Evolutionary conservation across 23 red algal genomes (phyloP), one percentile per base, ranked within the genome.

Genomic region (Gracilariopsis chorda): DNA sequence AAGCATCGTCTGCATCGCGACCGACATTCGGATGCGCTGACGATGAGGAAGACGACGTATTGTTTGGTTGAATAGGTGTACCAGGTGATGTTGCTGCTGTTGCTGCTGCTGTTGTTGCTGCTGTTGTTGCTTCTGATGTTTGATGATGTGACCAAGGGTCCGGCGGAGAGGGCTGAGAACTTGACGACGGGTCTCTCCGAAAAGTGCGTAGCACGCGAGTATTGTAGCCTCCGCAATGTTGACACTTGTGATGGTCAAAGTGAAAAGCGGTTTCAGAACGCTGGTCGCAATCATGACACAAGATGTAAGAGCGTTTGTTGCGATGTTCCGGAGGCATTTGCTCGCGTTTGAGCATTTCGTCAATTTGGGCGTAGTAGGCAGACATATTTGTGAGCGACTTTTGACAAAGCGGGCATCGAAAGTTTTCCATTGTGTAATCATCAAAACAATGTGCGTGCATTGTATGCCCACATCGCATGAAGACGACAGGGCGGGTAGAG

Each of bases 381-480:
- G 61, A 82, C 97, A 99, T 99, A 80, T 99, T 92, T 27, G 91
- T 92, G 8, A 99, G 69, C 55, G 97, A 92, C 63, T 94, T 91
- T 36, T 91, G 62, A 59, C 97, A 99, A 33, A 96, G 69, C 25
- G 97, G 97, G 64, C 97, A 99, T 17, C 57, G 74, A 84, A 86
- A 95, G 72, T 78, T 55, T 41, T 81, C 64, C n/a, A 56, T 64
- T 13, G 83, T 87, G 87, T 99, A 96, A 6, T 83, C 64, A 72
- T 91, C 77, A 67, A 91, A 99, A 67, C 97, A 99, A 23, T 84
- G 48, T 12, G 81, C 78, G 67, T 99, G 97, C 97, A 96, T 99
- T 27, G 95, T 90, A 58, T 99, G 97, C 1, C 97, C 97, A 82
- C 97, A 99, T 48, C 89, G 91, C 94, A 99, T 88, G 51, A 89